phyloP scores from a whole-genome alignment of 1,139 yeast genomes.

The Debaryomyces psychrophilus region DNA sequence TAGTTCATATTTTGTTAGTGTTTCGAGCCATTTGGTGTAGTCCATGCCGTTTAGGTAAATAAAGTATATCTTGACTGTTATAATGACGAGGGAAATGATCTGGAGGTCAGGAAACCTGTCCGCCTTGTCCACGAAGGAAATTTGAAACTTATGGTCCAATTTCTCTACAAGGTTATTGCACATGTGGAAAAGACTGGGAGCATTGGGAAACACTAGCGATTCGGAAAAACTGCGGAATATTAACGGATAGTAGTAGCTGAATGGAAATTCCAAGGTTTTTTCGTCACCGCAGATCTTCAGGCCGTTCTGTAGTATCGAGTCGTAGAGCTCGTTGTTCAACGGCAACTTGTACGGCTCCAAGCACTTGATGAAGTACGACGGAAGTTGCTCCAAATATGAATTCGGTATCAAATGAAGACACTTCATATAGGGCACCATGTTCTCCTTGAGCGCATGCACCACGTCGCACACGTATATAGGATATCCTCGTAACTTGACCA shows the following conservation, averaged over 20 bases:
- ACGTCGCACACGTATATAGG: slow-evolving; percentile 45
- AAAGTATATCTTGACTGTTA: slow-evolving; percentile 35
- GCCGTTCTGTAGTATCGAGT: slow-evolving; percentile 19
- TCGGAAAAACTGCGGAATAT: slow-evolving; percentile 32
- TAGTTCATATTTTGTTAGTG: slow-evolving; percentile 23
- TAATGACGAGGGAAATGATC: slow-evolving; percentile 27
- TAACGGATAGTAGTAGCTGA: slow-evolving; percentile 38
- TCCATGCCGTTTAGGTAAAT: slow-evolving; percentile 18
- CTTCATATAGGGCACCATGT: slow-evolving; percentile 43
- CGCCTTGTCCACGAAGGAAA: slow-evolving; percentile 9
- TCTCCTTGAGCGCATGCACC: slow-evolving; percentile 31
- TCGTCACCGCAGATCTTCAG: slow-evolving; percentile 14
- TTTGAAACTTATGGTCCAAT: slow-evolving; percentile 13
- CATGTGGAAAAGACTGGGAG: slow-evolving; percentile 32
- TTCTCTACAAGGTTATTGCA: slow-evolving; percentile 19
- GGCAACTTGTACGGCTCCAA: slow-evolving; percentile 39
- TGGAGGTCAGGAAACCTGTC: slow-evolving; percentile 34
- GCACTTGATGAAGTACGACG: slow-evolving; percentile 24
- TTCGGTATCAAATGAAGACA: slow-evolving; percentile 36
- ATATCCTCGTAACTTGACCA: slow-evolving; percentile 32
- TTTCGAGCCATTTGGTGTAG: slow-evolving; percentile 27
- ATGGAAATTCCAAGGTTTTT: slow-evolving; percentile 16
- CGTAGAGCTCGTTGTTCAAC: slow-evolving; percentile 29
- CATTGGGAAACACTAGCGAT: slow-evolving; percentile 33
- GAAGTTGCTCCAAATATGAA: slow-evolving; percentile 26